A percentile compares a stretch with the other conserved stretches of the same genome.
Evolutionary conservation across 257 asterid species (phyloP).

Genomic region (Solanum piurae): DNA sequence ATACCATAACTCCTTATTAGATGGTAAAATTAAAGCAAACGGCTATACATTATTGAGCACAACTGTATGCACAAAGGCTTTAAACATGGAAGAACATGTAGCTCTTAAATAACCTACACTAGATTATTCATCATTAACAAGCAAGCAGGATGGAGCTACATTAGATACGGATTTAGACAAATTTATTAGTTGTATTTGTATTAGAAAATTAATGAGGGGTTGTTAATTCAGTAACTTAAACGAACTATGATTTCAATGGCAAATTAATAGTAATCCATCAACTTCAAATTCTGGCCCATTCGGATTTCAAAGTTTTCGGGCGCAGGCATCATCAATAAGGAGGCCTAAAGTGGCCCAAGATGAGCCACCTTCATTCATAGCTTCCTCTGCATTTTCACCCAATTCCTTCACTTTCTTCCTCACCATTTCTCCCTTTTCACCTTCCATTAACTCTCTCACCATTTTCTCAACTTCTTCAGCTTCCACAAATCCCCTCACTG

Average conservation of each 20-base stretch:
- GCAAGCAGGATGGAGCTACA: too few species aligned
- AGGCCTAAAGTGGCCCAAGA: not conserved
- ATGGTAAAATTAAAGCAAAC: not conserved
- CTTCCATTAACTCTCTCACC: slow-evolving; percentile 38
- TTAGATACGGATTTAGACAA: too few species aligned
- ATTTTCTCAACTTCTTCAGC: slow-evolving; percentile 43
- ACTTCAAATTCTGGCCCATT: not conserved
- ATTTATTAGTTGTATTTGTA: too few species aligned
- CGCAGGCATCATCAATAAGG: not conserved
- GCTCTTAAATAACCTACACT: too few species aligned
- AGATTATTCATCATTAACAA: too few species aligned
- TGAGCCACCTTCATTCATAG: slow-evolving; percentile 42
- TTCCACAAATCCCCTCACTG: slow-evolving; percentile 37
- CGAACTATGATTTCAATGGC: not conserved
- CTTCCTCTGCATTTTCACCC: slow-evolving; percentile 60
- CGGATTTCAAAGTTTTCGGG: not conserved
- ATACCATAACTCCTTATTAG: too few species aligned
- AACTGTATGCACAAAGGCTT: not conserved
- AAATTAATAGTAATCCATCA: not conserved
- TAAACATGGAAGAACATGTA: too few species aligned
- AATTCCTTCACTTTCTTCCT: slow-evolving; percentile 66
- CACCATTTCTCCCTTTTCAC: slow-evolving; percentile 49
- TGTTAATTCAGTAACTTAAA: too few species aligned
- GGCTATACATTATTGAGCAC: not conserved
- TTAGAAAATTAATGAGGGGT: too few species aligned